Evolutionary conservation across 2,329 filamentous ascomycete genomes (phyloP).

Genomic region (Botryotinia convoluta): DNA sequence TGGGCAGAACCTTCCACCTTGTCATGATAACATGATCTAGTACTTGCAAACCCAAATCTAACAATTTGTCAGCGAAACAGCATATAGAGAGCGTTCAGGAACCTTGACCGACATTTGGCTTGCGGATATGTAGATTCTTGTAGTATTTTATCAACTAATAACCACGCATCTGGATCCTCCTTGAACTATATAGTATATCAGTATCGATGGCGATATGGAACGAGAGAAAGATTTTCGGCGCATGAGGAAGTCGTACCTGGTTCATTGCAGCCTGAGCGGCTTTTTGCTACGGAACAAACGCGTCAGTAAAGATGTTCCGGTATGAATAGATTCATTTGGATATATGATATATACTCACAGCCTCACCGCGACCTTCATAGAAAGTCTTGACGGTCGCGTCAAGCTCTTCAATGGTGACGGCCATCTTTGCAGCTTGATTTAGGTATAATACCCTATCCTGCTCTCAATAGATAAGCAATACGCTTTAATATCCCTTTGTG

Average conservation of each 20-base stretch:
- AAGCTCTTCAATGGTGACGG: conserved; percentile 83
- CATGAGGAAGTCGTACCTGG: conserved; percentile 60
- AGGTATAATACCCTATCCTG: conserved; percentile 29
- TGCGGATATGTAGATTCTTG: conserved; percentile 90
- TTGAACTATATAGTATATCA: conserved; percentile 69
- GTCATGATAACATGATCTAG: conserved; percentile 98
- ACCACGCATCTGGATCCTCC: conserved; percentile 97
- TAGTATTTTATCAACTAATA: conserved; percentile 95
- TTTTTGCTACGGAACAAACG: conserved; percentile 72
- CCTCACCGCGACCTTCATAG: conserved; percentile 93
- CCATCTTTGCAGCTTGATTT: conserved; percentile 50
- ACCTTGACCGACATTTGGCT: conserved; percentile 76
- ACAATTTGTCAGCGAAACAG: conserved; percentile 31
- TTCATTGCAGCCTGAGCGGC: conserved; percentile 89
- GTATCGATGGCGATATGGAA: conserved; percentile 20
- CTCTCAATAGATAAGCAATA: conserved; percentile 27
- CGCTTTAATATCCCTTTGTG: conserved; percentile 24
- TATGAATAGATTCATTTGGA: conserved; percentile 10
- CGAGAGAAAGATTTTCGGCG: conserved; percentile 23
- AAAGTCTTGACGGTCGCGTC: conserved; percentile 95
- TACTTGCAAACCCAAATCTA: conserved; percentile 91
- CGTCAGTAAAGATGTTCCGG: conserved; percentile 39
- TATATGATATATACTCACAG: conserved; percentile 56
- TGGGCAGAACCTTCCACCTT: conserved; percentile 95
- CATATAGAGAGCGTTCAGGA: conserved; percentile 5